phyloP scores from a whole-genome alignment of 352 stramenopile genomes.

The Phytopythium montanum region DNA sequence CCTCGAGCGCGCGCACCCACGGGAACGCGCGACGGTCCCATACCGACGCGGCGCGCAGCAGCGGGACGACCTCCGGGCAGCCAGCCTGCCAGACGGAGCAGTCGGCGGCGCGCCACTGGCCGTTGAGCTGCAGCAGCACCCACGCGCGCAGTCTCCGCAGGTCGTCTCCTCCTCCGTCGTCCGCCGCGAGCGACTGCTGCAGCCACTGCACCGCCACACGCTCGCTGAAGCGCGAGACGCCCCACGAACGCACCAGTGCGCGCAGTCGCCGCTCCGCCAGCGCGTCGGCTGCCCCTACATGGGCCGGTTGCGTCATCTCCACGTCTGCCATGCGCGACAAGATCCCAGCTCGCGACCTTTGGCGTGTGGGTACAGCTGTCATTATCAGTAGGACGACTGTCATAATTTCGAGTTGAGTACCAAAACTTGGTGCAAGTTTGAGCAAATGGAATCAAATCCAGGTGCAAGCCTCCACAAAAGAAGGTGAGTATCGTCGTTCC shows the following conservation, averaged over 20 bases:
- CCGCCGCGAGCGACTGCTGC: constrained; percentile 19
- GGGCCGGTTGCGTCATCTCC: background rate
- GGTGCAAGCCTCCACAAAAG: too few relatives aligned
- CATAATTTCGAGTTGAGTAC: too few relatives aligned
- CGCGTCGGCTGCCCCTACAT: background rate
- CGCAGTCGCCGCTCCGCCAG: constrained; percentile 35
- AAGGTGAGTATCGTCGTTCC: too few relatives aligned
- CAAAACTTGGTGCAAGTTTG: too few relatives aligned
- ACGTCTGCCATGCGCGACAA: background rate
- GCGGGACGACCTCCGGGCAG: constrained; percentile 61
- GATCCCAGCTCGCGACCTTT: background rate
- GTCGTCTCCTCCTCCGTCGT: constrained; percentile 15
- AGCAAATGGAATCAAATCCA: too few relatives aligned
- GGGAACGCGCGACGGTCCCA: constrained; percentile 48
- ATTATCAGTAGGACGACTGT: too few relatives aligned
- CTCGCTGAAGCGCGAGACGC: constrained; percentile 63
- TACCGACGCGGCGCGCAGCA: constrained; percentile 35
- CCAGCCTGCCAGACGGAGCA: constrained; percentile 57
- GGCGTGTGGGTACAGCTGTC: too few relatives aligned
- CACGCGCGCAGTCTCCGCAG: constrained; percentile 51
- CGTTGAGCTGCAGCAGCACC: constrained; percentile 71
- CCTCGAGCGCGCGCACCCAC: constrained; percentile 46
- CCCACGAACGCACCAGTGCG: constrained; percentile 49
- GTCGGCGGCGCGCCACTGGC: constrained; percentile 16
- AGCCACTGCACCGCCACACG: constrained; percentile 66